Evolutionary conservation across 1,284 basidiomycete genomes (phyloP).

Genomic region (Ganoderma sinense): DNA sequence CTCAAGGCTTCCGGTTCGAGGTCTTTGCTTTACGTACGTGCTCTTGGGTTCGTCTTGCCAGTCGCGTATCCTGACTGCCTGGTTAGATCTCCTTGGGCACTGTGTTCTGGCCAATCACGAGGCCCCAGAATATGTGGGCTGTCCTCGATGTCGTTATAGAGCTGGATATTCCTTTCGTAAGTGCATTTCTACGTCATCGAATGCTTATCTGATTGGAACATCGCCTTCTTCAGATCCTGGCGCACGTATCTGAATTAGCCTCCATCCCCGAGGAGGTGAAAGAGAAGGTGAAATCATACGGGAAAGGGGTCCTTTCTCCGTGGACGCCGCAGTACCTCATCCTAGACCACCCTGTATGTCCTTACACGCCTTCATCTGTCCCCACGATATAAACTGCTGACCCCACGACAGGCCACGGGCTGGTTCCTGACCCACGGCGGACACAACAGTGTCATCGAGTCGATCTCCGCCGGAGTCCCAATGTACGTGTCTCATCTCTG

Average conservation of each 20-base stretch:
- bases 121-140: conserved; percentile 21
- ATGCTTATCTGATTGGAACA: background rate
- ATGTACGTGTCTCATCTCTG: conserved; percentile 14
- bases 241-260: conserved; percentile 25
- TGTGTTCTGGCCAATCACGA: conserved; percentile 25
- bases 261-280: conserved; percentile 22
- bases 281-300: conserved; percentile 23
- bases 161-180: conserved; percentile 26
- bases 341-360: conserved; percentile 32
- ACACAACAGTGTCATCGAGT: conserved; percentile 32
- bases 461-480: conserved; percentile 28
- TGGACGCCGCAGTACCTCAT: conserved; percentile 36
- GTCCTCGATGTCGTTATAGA: conserved; percentile 29
- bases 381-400: background rate
- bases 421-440: conserved; percentile 36
- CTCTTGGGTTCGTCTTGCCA: no score
- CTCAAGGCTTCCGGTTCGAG: conserved; percentile 18
- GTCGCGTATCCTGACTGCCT: background rate
- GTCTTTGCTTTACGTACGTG: conserved; percentile 29
- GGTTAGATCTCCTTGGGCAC: conserved; percentile 31
- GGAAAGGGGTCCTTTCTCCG: conserved; percentile 23
- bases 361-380: no score
- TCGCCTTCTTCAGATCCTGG: conserved; percentile 27
- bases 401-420: conserved; percentile 25
- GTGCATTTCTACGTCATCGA: background rate